phyloP scores from a whole-genome alignment of 139 green algal genomes.

The Chara braunii region DNA sequence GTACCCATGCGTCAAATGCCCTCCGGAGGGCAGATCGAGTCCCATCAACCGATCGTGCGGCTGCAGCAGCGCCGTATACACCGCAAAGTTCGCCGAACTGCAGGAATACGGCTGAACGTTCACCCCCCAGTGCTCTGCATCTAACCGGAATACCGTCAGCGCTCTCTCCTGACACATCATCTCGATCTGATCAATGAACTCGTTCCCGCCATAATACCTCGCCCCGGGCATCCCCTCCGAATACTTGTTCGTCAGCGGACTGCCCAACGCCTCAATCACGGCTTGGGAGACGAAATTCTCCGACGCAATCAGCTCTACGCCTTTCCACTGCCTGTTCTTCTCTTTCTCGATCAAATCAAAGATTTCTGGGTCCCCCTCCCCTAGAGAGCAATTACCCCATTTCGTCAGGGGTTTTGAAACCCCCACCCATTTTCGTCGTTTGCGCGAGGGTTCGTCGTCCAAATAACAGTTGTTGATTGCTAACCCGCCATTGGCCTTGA shows the following conservation, averaged over 20 bases:
- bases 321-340: slow-evolving; percentile 79
- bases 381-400: slow-evolving; percentile 41
- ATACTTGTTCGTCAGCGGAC: slow-evolving; percentile 95
- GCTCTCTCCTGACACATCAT: slow-evolving; percentile 63
- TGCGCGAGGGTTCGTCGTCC: too few species aligned
- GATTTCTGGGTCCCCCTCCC: slow-evolving; percentile 76
- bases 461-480: too few species aligned
- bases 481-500: too few species aligned
- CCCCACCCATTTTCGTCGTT: too few species aligned
- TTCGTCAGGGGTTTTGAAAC: too few species aligned
- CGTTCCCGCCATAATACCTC: slow-evolving; percentile 93
- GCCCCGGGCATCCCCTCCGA: slow-evolving; percentile 83
- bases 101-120: slow-evolving; percentile 78
- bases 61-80: slow-evolving; percentile 70
- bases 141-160: slow-evolving; percentile 58
- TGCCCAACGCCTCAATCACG: slow-evolving; percentile 90
- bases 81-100: slow-evolving; percentile 86
- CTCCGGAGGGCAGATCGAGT: slow-evolving; percentile 68
- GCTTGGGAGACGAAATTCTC: slow-evolving; percentile 89
- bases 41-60: slow-evolving; percentile 79
- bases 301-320: slow-evolving; percentile 92
- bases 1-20: slow-evolving; percentile 81
- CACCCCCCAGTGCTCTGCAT: slow-evolving; percentile 60
- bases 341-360: slow-evolving; percentile 80
- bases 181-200: slow-evolving; percentile 57